Percentiles rank a stretch among this genome's conserved stretches.
Evolutionary conservation across 2,329 filamentous ascomycete species (phyloP).

Genomic region (Curvularia verruculosa): DNA sequence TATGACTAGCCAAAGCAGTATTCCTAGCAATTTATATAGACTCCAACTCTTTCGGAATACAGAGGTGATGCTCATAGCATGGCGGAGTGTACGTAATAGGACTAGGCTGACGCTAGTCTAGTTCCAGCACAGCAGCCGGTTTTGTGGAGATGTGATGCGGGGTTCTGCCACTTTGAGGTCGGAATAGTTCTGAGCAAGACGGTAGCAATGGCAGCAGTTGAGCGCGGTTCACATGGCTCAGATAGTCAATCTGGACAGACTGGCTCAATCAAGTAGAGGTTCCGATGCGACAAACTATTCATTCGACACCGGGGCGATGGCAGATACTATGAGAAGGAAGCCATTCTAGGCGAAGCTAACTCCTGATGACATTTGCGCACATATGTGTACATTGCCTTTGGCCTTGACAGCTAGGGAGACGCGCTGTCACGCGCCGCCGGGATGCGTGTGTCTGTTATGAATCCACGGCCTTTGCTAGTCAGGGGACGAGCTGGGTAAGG

Average conservation of each 20-base stretch:
- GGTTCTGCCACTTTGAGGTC: conserved; percentile 6
- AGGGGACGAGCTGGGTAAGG: not conserved
- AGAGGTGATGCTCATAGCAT: not conserved
- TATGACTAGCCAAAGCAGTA: not conserved
- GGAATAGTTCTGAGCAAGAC: not conserved
- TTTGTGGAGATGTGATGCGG: conserved; percentile 9
- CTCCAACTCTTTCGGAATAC: not conserved
- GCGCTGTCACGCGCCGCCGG: conserved; percentile 4
- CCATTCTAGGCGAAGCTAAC: not conserved
- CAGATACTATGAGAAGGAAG: not conserved
- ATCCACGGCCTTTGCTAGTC: not conserved
- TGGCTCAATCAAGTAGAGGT: conserved; percentile 2
- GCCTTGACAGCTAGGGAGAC: not conserved
- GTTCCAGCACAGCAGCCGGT: conserved; percentile 15
- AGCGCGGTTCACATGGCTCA: not conserved
- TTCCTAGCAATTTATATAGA: conserved; percentile 12
- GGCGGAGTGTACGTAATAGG: conserved; percentile 15
- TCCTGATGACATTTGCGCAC: too few species aligned
- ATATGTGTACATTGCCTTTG: too few species aligned
- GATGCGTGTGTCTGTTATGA: not conserved
- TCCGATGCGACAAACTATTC: not conserved
- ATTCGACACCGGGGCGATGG: not conserved
- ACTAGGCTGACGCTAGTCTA: conserved; percentile 21
- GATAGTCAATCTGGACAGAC: not conserved
- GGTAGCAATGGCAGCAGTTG: not conserved